These are phyloP conservation scores for Ampelocalamus luodianensis DNA, from an alignment of 176 grass and related monocot genomes.

Conservation along the genomic window DNA sequence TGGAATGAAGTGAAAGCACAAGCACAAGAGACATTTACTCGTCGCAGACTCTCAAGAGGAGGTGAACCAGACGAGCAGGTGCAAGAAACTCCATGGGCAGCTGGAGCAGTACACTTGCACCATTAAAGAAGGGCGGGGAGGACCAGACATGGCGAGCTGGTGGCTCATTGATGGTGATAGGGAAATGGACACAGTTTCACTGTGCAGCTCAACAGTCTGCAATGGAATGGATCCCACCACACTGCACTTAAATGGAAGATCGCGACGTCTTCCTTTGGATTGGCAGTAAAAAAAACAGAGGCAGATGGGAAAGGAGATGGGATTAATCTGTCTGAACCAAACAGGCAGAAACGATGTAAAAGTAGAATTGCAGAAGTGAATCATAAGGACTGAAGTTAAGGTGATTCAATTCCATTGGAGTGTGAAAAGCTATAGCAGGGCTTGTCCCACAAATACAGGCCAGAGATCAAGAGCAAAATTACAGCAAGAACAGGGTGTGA, in stretches of 20 bases:
- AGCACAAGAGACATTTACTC: constrained; percentile 10
- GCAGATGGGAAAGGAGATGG: not conserved
- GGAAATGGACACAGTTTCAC: constrained; percentile 47
- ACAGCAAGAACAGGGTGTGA: constrained; percentile 28
- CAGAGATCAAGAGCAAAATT: constrained; percentile 32
- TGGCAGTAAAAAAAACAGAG: not conserved
- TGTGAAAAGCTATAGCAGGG: constrained; percentile 27
- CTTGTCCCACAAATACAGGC: not conserved
- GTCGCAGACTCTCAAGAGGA: not conserved
- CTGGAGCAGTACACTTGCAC: constrained; percentile 17
- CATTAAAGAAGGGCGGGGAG: constrained; percentile 40
- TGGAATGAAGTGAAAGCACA: constrained; percentile 19
- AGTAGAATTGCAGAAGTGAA: constrained; percentile 17
- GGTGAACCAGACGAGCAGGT: not conserved
- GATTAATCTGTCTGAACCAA: not conserved
- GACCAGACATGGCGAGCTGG: constrained; percentile 30
- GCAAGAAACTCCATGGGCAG: not conserved
- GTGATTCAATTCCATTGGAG: constrained; percentile 15
- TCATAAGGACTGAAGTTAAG: constrained; percentile 8
- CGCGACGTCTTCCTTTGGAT: not conserved
- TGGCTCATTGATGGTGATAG: constrained; percentile 43
- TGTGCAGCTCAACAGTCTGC: constrained; percentile 20
- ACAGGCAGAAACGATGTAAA: constrained; percentile 24
- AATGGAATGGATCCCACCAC: constrained; percentile 45
- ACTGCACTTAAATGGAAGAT: constrained; percentile 45